Percentiles rank a stretch among this genome's conserved stretches.
Evolutionary conservation across 305 asterid genomes (phyloP).

Genomic region (Andrographis paniculata): DNA sequence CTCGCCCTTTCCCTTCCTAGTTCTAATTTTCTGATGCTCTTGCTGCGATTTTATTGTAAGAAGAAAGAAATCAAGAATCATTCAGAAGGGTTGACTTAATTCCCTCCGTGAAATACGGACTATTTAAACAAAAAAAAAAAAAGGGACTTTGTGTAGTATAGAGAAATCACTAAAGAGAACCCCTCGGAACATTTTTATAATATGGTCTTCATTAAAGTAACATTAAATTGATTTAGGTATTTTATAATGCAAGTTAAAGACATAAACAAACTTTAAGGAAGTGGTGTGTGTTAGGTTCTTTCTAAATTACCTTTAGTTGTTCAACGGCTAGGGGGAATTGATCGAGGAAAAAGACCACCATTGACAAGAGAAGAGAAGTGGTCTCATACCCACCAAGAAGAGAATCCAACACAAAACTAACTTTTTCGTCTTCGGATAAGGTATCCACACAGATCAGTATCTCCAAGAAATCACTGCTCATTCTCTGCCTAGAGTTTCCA

Average conservation of each 20-base stretch:
- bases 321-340: conserved; percentile 30
- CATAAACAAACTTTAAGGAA: no score
- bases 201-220: no score
- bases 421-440: conserved; percentile 75
- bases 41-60: conserved; percentile 22
- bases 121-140: no score
- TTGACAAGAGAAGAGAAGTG: conserved; percentile 54
- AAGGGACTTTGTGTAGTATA: no score
- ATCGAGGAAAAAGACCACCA: conserved; percentile 48
- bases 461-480: conserved; percentile 61
- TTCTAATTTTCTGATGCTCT: conserved; percentile 55
- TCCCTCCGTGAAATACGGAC: no score
- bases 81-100: no score
- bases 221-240: no score
- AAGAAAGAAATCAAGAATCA: no score
- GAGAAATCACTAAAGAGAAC: no score
- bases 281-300: no score
- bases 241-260: no score
- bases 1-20: conserved; percentile 44
- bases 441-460: conserved; percentile 45
- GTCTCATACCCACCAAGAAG: conserved; percentile 76
- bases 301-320: conserved; percentile 48
- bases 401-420: conserved; percentile 66
- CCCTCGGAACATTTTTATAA: no score
- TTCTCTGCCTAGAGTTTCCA: conserved; percentile 19